These are phyloP conservation scores for Colletotrichum eremochloae DNA, from an alignment of 2,329 filamentous ascomycete species.

Conservation along the genomic window DNA sequence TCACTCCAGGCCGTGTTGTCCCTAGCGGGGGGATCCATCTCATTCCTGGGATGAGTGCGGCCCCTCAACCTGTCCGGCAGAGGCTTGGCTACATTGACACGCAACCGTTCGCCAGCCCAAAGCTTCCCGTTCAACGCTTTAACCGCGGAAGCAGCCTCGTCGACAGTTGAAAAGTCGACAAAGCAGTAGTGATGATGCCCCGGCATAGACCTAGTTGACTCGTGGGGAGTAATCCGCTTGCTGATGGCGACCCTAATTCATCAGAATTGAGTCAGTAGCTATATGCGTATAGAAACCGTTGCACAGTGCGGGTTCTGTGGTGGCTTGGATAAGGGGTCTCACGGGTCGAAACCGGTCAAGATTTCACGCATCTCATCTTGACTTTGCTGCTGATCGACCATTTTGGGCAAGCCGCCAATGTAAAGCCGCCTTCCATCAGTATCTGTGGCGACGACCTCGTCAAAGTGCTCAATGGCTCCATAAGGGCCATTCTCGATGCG, in stretches of 20 bases:
- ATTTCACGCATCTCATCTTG: conserved; percentile 61
- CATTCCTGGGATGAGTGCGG: neutral
- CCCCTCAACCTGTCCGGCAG: conserved; percentile 20
- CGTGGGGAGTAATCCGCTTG: conserved; percentile 71
- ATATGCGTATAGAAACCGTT: too few relatives aligned
- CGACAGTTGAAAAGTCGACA: conserved; percentile 69
- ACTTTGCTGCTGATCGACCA: conserved; percentile 62
- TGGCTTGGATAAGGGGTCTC: conserved; percentile 42
- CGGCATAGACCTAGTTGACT: conserved; percentile 62
- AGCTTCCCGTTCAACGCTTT: conserved; percentile 54
- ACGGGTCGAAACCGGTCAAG: conserved; percentile 61
- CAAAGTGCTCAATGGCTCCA: conserved; percentile 50
- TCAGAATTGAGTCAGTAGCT: conserved; percentile 44
- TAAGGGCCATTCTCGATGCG: conserved; percentile 47
- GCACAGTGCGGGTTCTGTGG: neutral
- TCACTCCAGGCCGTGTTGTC: conserved; percentile 7
- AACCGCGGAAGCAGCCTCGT: conserved; percentile 67
- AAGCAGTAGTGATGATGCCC: conserved; percentile 75
- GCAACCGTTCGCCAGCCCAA: conserved; percentile 43
- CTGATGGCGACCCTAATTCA: conserved; percentile 51
- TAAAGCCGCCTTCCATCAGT: conserved; percentile 59
- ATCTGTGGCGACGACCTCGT: conserved; percentile 47
- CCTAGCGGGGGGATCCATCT: neutral
- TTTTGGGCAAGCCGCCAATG: conserved; percentile 64
- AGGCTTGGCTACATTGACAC: conserved; percentile 1